Evolutionary conservation across 2,329 filamentous ascomycete genomes (phyloP).

Genomic region (Coleophoma eucalyptorum): DNA sequence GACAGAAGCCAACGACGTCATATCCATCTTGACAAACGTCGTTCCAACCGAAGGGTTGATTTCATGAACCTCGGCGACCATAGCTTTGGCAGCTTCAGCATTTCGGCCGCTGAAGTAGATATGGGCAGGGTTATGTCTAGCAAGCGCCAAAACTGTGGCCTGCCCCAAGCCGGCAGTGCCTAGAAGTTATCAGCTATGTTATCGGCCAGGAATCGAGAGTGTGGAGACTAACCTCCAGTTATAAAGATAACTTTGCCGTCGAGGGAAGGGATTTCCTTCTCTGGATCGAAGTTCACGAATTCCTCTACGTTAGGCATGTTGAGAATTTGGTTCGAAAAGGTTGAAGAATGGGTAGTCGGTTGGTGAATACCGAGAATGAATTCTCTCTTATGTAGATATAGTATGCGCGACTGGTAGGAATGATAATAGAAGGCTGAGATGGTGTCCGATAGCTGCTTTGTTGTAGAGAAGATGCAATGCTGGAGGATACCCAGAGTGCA

Average conservation of each 20-base stretch:
- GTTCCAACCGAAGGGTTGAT: background rate
- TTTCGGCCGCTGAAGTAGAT: slow-evolving; percentile 32
- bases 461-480: too few species aligned
- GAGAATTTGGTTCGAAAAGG: background rate
- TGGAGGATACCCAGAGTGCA: too few species aligned
- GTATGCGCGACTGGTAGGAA: too few species aligned
- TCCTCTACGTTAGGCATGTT: too few species aligned
- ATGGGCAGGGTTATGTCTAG: slow-evolving; percentile 31
- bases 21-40: slow-evolving; percentile 24
- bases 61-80: background rate
- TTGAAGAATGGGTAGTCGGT: background rate
- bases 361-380: too few species aligned
- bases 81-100: slow-evolving; percentile 27
- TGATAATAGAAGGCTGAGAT: too few species aligned
- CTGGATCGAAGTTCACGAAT: background rate
- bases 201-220: background rate
- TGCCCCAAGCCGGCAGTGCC: slow-evolving; percentile 35
- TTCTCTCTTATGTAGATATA: too few species aligned
- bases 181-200: background rate
- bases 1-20: slow-evolving; percentile 37
- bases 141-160: slow-evolving; percentile 32
- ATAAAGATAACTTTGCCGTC: slow-evolving; percentile 37
- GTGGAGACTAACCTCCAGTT: slow-evolving; percentile 30
- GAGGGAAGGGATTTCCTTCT: slow-evolving; percentile 29
- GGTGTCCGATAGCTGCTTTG: too few species aligned